phyloP scores from a whole-genome alignment of 768 basidiomycete genomes.

The Xerocomellus dryophilus region DNA sequence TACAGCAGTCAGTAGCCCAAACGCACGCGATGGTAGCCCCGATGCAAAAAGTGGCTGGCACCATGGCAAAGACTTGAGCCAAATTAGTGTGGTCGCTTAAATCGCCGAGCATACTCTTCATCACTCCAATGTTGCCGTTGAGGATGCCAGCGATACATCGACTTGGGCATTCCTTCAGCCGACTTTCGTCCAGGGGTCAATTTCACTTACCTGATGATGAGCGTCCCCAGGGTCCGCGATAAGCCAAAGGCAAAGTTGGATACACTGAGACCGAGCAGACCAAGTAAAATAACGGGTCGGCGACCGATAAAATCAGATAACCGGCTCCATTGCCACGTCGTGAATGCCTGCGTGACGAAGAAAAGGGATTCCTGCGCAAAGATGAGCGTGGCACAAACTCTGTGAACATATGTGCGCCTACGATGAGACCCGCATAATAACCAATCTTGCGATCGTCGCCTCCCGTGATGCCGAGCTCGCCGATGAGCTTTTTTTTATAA shows the following conservation, averaged over 20 bases:
- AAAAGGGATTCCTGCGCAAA: slow-evolving; percentile 55
- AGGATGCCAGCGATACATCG: slow-evolving; percentile 35
- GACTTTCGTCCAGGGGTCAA: background rate
- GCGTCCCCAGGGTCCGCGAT: slow-evolving; percentile 49
- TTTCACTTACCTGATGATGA: slow-evolving; percentile 50
- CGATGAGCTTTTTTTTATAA: slow-evolving; percentile 44
- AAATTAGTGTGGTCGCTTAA: slow-evolving; percentile 43
- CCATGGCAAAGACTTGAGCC: slow-evolving; percentile 36
- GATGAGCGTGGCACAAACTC: background rate
- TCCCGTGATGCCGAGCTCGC: slow-evolving; percentile 57
- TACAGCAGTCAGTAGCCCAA: background rate
- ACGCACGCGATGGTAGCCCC: slow-evolving; percentile 7
- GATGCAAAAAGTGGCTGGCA: background rate
- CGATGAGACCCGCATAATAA: slow-evolving; percentile 61
- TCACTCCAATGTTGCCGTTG: slow-evolving; percentile 49
- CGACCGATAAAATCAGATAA: slow-evolving; percentile 58
- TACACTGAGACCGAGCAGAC: slow-evolving; percentile 47
- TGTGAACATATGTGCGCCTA: slow-evolving; percentile 33
- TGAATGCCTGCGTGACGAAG: slow-evolving; percentile 54
- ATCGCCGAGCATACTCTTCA: slow-evolving; percentile 70
- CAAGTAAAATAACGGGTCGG: slow-evolving; percentile 57
- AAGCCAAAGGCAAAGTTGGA: slow-evolving; percentile 63
- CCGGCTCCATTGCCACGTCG: slow-evolving; percentile 63
- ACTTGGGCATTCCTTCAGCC: slow-evolving; percentile 16
- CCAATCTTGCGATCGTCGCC: slow-evolving; percentile 64